Base-by-base conservation (phyloP, 441 rosid species). In the Capsella rubella region DNA sequence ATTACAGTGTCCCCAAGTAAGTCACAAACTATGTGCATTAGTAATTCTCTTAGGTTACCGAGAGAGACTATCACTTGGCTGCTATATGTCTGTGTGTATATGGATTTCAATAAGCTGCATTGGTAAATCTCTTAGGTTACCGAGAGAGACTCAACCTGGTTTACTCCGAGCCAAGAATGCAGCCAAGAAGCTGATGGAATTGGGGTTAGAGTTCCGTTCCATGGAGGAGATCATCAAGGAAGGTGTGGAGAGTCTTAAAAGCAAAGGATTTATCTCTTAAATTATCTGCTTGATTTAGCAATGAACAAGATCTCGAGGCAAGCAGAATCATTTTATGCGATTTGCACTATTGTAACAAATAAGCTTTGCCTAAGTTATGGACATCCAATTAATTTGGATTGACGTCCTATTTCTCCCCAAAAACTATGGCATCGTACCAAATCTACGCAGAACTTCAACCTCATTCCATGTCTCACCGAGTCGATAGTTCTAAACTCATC, bases 221-320 rank as follows among this genome's bases (percentile, higher is more conserved):
- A 84, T 89, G 96, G 98, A 94, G 35, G 90, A 87, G 67, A 91
- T 94, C 62, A 85, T 94, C 83, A 90, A 69, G 79, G 98, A 94
- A 62, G 82, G 87, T 14, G 88, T 91, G 18, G 91, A 89, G 84
- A 79, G 87, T 75, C 84, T 94, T 68, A 94, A 86, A 86, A 82
- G 82, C 84, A 81, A 74, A 57, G 93, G 96, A 6, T 79, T 80
- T 73, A 80, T 93, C 45, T 82, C 90, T 50, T 86, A 69, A 49
- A 16, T 61, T 32, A 5, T 54, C 25, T 62, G 28, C 42, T 62
- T 54, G 2, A 55, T 63, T 61, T 6, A 28, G 56, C 21, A 46
- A 32, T 69, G 61, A 74, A 25, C 68, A 37, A 14, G 13, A 18
- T 47, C 27, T 49, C 45, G 54, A 66, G 45, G 46, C 79, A 69